Percentiles rank a stretch among this genome's conserved stretches.
Evolutionary conservation across 2,329 filamentous ascomycete genomes (phyloP).

Genomic region (Laburnicola sp.): DNA sequence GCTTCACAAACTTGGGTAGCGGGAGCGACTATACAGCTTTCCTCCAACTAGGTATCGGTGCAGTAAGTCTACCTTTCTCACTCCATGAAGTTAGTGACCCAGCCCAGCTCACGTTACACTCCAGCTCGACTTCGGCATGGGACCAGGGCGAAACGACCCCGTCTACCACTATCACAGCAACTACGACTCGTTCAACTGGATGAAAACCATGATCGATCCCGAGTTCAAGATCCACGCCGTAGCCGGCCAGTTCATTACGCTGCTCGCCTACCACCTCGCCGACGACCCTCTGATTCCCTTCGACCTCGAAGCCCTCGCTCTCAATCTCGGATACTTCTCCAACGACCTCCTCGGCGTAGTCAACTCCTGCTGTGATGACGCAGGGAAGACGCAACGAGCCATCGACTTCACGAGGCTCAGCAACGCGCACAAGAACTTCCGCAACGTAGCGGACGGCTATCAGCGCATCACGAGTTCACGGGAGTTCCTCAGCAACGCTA

Average conservation of each 20-base stretch:
- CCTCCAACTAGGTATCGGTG: conserved; percentile 43
- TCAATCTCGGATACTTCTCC: conserved; percentile 12
- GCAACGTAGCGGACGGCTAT: conserved; percentile 2
- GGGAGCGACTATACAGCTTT: conserved; percentile 50
- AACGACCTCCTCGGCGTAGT: conserved; percentile 7
- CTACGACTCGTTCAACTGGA: conserved; percentile 30
- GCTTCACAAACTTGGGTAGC: conserved; percentile 43
- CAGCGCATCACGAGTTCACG: not conserved
- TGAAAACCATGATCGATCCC: conserved; percentile 26
- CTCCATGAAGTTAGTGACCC: not conserved
- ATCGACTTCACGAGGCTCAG: conserved; percentile 1
- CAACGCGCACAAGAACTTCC: conserved; percentile 2
- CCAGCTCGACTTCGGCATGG: conserved; percentile 25
- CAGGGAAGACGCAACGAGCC: conserved; percentile 2
- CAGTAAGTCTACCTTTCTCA: conserved; percentile 8
- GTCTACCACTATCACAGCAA: conserved; percentile 31
- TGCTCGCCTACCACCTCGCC: conserved; percentile 25
- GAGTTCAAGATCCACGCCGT: conserved; percentile 23
- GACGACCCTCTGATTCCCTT: conserved; percentile 25
- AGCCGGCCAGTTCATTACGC: conserved; percentile 23
- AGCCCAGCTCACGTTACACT: not conserved
- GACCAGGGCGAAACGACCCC: conserved; percentile 19
- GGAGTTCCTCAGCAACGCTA: conserved; percentile 1
- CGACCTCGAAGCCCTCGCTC: conserved; percentile 27
- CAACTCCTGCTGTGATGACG: not conserved